Conservation (phyloP, 192 early-diverging fungal species). For the Irineochytrium annulatum region DNA sequence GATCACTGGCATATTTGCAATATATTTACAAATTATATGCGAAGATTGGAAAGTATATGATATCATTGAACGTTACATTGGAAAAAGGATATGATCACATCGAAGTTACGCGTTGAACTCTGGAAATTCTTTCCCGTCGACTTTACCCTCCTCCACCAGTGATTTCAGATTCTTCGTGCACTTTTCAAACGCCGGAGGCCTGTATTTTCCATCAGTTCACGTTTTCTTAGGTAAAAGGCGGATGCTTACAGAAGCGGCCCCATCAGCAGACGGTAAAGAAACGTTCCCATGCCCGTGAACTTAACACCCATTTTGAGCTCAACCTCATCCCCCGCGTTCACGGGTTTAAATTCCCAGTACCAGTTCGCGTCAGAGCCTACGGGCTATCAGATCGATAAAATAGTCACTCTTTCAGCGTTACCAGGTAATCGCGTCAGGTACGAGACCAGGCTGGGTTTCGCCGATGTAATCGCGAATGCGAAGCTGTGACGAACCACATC, state of each 20-base stretch:
- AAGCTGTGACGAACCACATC: too few relatives aligned
- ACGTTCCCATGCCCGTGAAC: slow-evolving; percentile 6
- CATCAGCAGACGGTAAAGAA: slow-evolving; percentile 4
- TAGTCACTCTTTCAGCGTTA: background rate
- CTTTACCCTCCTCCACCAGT: slow-evolving; percentile 13
- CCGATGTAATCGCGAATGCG: too few relatives aligned
- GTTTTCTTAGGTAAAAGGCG: too few relatives aligned
- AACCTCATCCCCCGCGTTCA: background rate
- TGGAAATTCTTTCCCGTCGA: too few relatives aligned
- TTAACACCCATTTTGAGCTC: slow-evolving; percentile 20
- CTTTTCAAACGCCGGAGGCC: slow-evolving; percentile 12
- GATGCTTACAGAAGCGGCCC: slow-evolving; percentile 5
- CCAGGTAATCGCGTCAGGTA: slow-evolving; percentile 21
- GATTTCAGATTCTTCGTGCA: slow-evolving; percentile 20
- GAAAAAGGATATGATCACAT: too few relatives aligned
- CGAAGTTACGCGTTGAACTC: too few relatives aligned
- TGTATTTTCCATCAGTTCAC: too few relatives aligned
- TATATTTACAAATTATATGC: too few relatives aligned
- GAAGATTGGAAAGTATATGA: too few relatives aligned
- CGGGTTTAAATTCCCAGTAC: slow-evolving; percentile 12
- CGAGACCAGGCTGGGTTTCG: too few relatives aligned
- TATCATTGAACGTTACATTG: too few relatives aligned
- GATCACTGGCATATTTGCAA: too few relatives aligned
- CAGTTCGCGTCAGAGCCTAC: background rate
- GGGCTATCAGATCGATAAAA: background rate